Conservation (phyloP, 1,284 basidiomycete genomes). For the Cutaneotrichosporon sp. region DNA sequence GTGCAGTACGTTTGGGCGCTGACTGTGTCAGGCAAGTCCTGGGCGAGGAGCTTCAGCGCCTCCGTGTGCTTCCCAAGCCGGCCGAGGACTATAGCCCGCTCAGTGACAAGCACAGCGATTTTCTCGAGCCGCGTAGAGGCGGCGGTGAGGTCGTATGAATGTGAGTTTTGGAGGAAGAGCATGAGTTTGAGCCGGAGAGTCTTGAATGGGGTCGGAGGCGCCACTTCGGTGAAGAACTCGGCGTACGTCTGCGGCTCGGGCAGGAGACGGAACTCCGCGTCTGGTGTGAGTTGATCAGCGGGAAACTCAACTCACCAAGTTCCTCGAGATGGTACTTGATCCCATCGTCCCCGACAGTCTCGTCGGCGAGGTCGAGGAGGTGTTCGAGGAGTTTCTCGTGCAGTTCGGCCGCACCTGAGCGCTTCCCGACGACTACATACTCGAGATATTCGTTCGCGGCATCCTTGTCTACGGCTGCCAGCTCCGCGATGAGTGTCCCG, state of each 20-base stretch:
- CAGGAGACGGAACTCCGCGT: constrained; percentile 43
- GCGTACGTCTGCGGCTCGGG: constrained; percentile 35
- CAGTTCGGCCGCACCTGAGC: constrained; percentile 43
- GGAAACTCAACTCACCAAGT: constrained; percentile 40
- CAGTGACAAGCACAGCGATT: constrained; percentile 57
- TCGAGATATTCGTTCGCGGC: constrained; percentile 71
- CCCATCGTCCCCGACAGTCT: constrained; percentile 39
- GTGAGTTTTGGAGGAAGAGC: constrained; percentile 66
- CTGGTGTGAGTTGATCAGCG: constrained; percentile 22
- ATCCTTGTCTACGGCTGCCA: constrained; percentile 43
- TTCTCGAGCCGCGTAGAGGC: constrained; percentile 55
- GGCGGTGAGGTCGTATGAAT: constrained; percentile 59
- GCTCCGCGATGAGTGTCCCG: constrained; percentile 38
- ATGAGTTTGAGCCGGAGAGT: constrained; percentile 66
- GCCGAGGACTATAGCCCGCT: constrained; percentile 72
- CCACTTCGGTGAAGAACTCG: constrained; percentile 43
- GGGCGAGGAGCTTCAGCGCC: constrained; percentile 64
- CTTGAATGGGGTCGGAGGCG: constrained; percentile 67
- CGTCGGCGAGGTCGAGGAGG: constrained; percentile 31
- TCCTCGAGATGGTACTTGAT: constrained; percentile 48
- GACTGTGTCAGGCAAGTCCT: constrained; percentile 63
- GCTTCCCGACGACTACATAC: constrained; percentile 66
- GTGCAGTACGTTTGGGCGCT: constrained; percentile 79
- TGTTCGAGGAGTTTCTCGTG: constrained; percentile 36
- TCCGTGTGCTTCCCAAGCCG: constrained; percentile 64